phyloP scores from a whole-genome alignment of 2,329 filamentous ascomycete genomes.

The Clonostachys solani region DNA sequence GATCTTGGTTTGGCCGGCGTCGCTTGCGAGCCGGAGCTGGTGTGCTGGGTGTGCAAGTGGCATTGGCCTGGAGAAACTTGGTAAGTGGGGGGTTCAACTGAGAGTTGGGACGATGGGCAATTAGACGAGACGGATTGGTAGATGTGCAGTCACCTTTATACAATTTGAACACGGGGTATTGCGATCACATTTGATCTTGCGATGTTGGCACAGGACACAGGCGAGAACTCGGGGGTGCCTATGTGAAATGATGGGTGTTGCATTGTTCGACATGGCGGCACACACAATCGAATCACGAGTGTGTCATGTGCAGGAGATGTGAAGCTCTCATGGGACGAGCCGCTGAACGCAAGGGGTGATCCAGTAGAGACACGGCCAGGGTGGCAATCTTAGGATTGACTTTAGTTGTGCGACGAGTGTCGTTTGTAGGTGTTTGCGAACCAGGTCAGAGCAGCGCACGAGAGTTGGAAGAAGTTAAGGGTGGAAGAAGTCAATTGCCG shows the following conservation, averaged over 20 bases:
- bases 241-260: constrained; percentile 7
- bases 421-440: no score
- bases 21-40: constrained; percentile 57
- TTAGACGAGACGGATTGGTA: not conserved
- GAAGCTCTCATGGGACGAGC: no score
- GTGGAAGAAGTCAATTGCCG: no score
- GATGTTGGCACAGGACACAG: constrained; percentile 54
- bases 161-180: constrained; percentile 57
- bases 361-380: no score
- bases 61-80: constrained; percentile 41
- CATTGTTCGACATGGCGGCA: constrained; percentile 18
- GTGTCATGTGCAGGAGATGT: no score
- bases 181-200: constrained; percentile 60
- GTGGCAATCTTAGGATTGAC: no score
- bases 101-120: not conserved
- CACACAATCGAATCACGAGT: no score
- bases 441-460: no score
- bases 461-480: no score
- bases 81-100: not conserved
- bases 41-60: constrained; percentile 55
- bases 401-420: no score
- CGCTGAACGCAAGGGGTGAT: no score
- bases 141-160: constrained; percentile 41
- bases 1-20: constrained; percentile 54
- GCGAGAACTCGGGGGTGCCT: constrained; percentile 44